These are phyloP conservation scores for Backusella australiensis DNA, from an alignment of 192 early-diverging fungal genomes.

Conservation along the genomic window DNA sequence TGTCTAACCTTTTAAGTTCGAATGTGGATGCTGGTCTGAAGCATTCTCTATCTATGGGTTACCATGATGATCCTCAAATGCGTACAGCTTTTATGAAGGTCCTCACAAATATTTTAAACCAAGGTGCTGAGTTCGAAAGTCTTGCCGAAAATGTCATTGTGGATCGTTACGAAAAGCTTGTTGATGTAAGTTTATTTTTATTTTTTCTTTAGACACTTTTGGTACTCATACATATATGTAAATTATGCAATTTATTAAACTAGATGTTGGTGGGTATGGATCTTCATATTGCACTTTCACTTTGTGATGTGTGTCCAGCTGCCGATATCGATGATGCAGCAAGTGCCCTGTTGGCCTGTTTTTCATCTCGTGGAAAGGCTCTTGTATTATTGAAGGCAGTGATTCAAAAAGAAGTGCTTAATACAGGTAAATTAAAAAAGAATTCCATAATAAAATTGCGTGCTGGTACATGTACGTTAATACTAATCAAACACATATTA, in stretches of 20 bases:
- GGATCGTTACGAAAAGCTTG: slow-evolving; percentile 75
- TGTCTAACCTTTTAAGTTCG: slow-evolving; percentile 87
- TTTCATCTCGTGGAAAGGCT: slow-evolving; percentile 71
- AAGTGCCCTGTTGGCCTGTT: slow-evolving; percentile 71
- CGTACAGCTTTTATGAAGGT: slow-evolving; percentile 92
- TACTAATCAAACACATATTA: background rate
- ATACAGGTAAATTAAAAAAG: slow-evolving; percentile 55
- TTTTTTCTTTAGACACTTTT: background rate
- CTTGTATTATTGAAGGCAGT: slow-evolving; percentile 77
- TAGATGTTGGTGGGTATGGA: slow-evolving; percentile 66
- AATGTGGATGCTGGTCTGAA: slow-evolving; percentile 93
- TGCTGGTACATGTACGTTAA: background rate
- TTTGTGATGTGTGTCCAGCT: slow-evolving; percentile 84
- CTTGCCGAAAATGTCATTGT: slow-evolving; percentile 73
- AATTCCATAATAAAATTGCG: too few relatives aligned
- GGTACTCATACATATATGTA: too few relatives aligned
- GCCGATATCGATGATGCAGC: slow-evolving; percentile 90
- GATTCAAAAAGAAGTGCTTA: slow-evolving; percentile 82
- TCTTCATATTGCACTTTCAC: slow-evolving; percentile 74
- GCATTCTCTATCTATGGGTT: slow-evolving; percentile 85
- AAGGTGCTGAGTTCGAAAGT: slow-evolving; percentile 84
- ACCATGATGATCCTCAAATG: slow-evolving; percentile 88
- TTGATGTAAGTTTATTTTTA: slow-evolving; percentile 54
- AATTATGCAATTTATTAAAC: background rate
- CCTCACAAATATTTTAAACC: slow-evolving; percentile 85